Percentiles rank a stretch among this genome's conserved stretches.
phyloP scores from a whole-genome alignment of 805 yeast species.

The Candida parachauliodes region DNA sequence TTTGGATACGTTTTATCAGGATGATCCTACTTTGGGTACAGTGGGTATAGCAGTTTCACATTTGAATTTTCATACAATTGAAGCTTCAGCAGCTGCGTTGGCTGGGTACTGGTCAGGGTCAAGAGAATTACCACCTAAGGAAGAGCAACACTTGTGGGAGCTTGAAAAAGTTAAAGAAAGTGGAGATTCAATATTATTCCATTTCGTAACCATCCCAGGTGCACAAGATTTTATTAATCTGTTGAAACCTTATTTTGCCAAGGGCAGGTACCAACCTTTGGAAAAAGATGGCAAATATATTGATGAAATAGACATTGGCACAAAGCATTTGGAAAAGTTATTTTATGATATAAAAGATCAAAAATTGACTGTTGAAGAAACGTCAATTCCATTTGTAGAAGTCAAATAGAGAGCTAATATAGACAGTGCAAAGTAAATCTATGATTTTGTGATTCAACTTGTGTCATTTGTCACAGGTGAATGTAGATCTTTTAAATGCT shows the following conservation, averaged over 20 bases:
- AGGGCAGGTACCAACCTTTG: slow-evolving; percentile 30
- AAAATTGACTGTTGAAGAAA: slow-evolving; percentile 17
- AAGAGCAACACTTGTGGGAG: slow-evolving; percentile 38
- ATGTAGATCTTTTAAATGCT: too few species aligned
- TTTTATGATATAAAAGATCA: slow-evolving; percentile 22
- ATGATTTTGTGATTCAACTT: too few species aligned
- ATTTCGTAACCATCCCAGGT: slow-evolving; percentile 27
- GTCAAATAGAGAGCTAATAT: not conserved
- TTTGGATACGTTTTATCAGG: slow-evolving; percentile 34
- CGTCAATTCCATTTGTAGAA: slow-evolving; percentile 9
- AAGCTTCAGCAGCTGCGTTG: slow-evolving; percentile 50
- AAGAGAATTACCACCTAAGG: slow-evolving; percentile 33
- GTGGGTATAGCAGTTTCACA: slow-evolving; percentile 42
- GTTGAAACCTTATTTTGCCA: slow-evolving; percentile 21
- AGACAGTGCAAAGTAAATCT: too few species aligned
- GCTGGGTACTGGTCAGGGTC: slow-evolving; percentile 53
- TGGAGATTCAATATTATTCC: slow-evolving; percentile 25
- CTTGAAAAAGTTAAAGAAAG: slow-evolving; percentile 16
- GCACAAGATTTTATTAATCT: slow-evolving; percentile 25
- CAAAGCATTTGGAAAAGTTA: slow-evolving; percentile 16
- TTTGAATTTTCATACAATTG: slow-evolving; percentile 47
- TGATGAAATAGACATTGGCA: slow-evolving; percentile 21
- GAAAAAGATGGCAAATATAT: slow-evolving; percentile 19
- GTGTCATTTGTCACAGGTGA: too few species aligned
- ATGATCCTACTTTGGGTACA: slow-evolving; percentile 41